These are phyloP conservation scores for Nepenthes alata DNA, from an alignment of 179 eudicot species.

Conservation along the genomic window DNA sequence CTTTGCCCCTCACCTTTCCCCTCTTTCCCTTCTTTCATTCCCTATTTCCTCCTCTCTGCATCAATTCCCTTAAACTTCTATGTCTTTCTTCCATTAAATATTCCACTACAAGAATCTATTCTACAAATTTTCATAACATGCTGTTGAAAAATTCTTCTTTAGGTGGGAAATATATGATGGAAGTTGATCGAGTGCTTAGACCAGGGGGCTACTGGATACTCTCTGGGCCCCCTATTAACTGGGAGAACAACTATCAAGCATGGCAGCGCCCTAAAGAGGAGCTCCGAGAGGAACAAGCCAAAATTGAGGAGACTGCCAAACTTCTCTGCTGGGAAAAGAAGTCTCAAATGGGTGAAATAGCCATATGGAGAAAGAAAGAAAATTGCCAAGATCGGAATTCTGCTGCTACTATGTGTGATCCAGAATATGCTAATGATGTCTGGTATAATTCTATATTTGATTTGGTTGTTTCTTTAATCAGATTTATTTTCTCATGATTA, in stretches of 20 bases:
- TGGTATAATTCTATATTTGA: constrained; percentile 29
- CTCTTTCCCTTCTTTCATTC: too few relatives aligned
- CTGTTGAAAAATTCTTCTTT: neutral
- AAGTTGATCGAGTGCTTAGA: constrained; percentile 74
- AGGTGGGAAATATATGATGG: constrained; percentile 83
- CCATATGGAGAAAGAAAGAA: constrained; percentile 51
- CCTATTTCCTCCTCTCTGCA: too few relatives aligned
- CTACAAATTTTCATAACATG: too few relatives aligned
- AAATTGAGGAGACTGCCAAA: constrained; percentile 61
- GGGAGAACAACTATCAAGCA: constrained; percentile 51
- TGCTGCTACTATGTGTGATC: constrained; percentile 24
- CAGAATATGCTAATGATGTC: constrained; percentile 46
- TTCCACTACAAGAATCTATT: too few relatives aligned
- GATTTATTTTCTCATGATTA: neutral
- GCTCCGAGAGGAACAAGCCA: constrained; percentile 60
- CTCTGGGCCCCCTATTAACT: constrained; percentile 72
- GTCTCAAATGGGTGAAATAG: constrained; percentile 68
- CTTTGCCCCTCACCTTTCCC: too few relatives aligned
- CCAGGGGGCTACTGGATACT: constrained; percentile 87
- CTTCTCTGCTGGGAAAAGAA: constrained; percentile 79
- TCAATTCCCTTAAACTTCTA: too few relatives aligned
- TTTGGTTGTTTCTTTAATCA: neutral
- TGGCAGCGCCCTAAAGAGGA: constrained; percentile 71
- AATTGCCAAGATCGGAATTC: neutral
- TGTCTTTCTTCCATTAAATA: too few relatives aligned